Evolutionary conservation across 2,329 filamentous ascomycete species (phyloP).

Genomic region (Chaetomium globosum): DNA sequence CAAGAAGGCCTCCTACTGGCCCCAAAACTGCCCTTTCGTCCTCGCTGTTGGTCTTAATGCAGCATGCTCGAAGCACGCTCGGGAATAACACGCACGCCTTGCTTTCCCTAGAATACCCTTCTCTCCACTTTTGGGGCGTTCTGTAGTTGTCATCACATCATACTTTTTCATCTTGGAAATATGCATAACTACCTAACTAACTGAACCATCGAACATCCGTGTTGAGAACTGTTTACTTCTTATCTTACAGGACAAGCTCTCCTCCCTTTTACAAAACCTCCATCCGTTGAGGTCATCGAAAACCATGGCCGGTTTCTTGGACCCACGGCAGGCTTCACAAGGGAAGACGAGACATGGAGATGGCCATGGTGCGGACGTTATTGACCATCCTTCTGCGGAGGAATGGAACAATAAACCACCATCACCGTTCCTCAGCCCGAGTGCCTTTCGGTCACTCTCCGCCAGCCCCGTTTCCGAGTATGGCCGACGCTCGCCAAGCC

Average conservation of each 20-base stretch:
- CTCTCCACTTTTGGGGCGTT: slow-evolving; percentile 29
- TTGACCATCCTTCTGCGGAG: slow-evolving; percentile 37
- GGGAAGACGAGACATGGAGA: slow-evolving; percentile 35
- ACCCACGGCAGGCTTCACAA: slow-evolving; percentile 35
- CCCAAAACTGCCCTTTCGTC: background rate
- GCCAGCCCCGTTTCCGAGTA: slow-evolving; percentile 47
- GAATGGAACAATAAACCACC: slow-evolving; percentile 36
- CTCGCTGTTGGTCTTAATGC: background rate
- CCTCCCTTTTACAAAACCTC: background rate
- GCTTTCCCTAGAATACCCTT: slow-evolving; percentile 18
- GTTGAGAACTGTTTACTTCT: background rate
- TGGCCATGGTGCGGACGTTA: slow-evolving; percentile 36
- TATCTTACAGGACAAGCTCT: background rate
- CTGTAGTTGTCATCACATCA: background rate
- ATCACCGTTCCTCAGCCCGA: slow-evolving; percentile 39
- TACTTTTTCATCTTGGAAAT: background rate
- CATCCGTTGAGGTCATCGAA: background rate
- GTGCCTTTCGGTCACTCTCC: slow-evolving; percentile 45
- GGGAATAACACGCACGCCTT: slow-evolving; percentile 28
- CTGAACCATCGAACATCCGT: background rate
- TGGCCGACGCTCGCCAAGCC: slow-evolving; percentile 36
- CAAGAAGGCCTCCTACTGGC: slow-evolving; percentile 1
- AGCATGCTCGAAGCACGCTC: background rate
- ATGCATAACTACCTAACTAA: no score
- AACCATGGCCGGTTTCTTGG: slow-evolving; percentile 34